Base-by-base conservation (phyloP, 179 eudicot species). In the Nepenthes alata region DNA sequence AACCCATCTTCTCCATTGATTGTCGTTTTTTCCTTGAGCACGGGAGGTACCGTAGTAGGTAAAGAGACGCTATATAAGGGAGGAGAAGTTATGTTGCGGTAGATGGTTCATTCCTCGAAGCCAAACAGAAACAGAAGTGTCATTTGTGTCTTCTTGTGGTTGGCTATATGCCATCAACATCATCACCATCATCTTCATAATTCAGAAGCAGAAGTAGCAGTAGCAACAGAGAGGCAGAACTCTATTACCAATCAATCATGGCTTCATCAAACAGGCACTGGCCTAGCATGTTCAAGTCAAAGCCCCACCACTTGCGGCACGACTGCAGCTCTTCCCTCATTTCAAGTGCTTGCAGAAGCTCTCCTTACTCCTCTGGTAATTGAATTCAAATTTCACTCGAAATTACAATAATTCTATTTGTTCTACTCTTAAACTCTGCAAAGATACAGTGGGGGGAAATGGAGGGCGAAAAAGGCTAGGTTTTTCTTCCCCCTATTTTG, bases 241-340 rank as follows among this genome's bases (percentile, higher is more conserved):
- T 5, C 15, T 11, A 11, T 25, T 25, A 10, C 11, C 53, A 6
- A 34, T 35, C 16, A 70, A 25, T 25, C 25, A 85, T 88, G 97
- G 88, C 80, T 57, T 88, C 95, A 58, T 91, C 97, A 61, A 91
- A 91, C 66, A 75, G 86, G 57, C 96, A 91, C 81, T 91, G 97
- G 97, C 96, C 97, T 13, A 91, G 97, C 68, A 81, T 91, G 88
- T 91, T 91, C 77, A 91, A 85, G 66, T 88, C 97, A 38, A 91
- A 91, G 67, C 88, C 96, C 58, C 60, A 76, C 72, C 87, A 81
- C 38, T 68, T 67, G 68, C 82, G 70, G 60, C 75, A 78, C 55
- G 80, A 85, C 67, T 55, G 74, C 63, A 75, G 54, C 81, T 56
- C 78, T 52, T 76, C 84, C 61, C 79, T 75, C 50, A 54, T 70